Percentiles rank a stretch among this genome's conserved stretches.
Conservation (phyloP, 208 protist species). For the Wallacemonas sp. region DNA sequence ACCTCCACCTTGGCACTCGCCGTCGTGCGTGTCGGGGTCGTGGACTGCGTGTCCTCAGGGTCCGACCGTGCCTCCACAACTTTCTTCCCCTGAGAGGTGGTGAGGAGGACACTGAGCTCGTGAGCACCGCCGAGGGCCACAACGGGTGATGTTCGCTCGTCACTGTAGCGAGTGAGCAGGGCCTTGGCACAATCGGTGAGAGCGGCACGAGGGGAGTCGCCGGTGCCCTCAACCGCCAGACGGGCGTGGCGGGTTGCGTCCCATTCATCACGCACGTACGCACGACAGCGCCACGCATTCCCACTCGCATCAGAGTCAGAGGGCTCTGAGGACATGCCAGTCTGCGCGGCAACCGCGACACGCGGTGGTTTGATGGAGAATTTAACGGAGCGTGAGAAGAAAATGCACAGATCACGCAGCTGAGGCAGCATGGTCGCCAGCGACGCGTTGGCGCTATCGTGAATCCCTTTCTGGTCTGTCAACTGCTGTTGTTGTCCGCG, state of each 20-base stretch:
- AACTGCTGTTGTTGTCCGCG: constrained; percentile 10
- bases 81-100: constrained; percentile 20
- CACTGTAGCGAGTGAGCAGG: constrained; percentile 51
- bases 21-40: neutral
- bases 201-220: constrained; percentile 58
- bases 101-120: constrained; percentile 58
- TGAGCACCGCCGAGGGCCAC: constrained; percentile 65
- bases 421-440: constrained; percentile 49
- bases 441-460: neutral
- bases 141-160: constrained; percentile 50
- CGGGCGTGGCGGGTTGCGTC: constrained; percentile 39
- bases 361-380: constrained; percentile 80
- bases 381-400: constrained; percentile 75
- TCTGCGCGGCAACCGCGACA: neutral
- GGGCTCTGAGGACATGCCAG: neutral
- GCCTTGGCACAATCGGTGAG: constrained; percentile 56
- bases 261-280: constrained; percentile 88
- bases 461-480: constrained; percentile 15
- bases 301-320: no score
- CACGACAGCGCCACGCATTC: constrained; percentile 66
- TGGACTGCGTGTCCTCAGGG: no score
- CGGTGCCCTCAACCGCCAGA: constrained; percentile 43
- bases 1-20: no score
- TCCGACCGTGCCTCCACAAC: constrained; percentile 18
- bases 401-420: constrained; percentile 66